Evolutionary conservation across 2,329 filamentous ascomycete species (phyloP), one percentile per base, ranked within the genome.

Genomic region (Arthrobotrys pseudoclavata): DNA sequence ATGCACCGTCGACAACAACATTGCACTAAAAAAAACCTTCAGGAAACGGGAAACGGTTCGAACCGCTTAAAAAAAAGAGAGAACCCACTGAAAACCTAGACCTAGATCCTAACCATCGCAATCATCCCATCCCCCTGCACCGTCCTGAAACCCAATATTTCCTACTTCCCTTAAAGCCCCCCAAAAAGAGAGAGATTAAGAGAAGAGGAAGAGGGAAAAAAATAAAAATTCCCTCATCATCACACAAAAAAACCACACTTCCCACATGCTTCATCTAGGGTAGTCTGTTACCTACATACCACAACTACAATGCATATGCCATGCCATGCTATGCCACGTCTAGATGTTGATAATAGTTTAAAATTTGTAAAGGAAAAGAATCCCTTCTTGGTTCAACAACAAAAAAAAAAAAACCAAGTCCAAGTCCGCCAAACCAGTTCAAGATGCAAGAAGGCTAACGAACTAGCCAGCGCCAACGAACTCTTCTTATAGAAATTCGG

Each of bases 301-400:
- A 15, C 15, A 24, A 24, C 47, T 50, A 20, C 52, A 37, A 24
- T 60, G 55, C 55, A 24, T 40, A 60, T 60, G 55, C 55, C 31
- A 60, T 60, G 55, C 34, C 34, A 60, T 57, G 52, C 52, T 26
- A 57, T 57, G 52, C 52, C 52, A 57, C 52, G 52, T 50, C 52
- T n/a, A 57, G 31, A 57, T 29, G n/a, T 22, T 22, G 15, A 22
- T 10, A 20, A 37, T 22, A 24, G 20, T 10, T 34, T 50, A 12
- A 50, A 24, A 50, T 50, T 50, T 22, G 18, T 24, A 18, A 42
- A 42, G n/a, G 24, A 48, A 48, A 48, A 22, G 24, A 48, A 24
- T 3, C 12, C 37, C 12, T 42, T 42, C 18, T 3, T 12, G 29
- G 29, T 31, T 31, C 26, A 37, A 10, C 12, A 42, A 37, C 1